These are phyloP conservation scores for Paraconiothyrium brasiliense DNA, from an alignment of 2,329 filamentous ascomycete species.

Conservation along the genomic window DNA sequence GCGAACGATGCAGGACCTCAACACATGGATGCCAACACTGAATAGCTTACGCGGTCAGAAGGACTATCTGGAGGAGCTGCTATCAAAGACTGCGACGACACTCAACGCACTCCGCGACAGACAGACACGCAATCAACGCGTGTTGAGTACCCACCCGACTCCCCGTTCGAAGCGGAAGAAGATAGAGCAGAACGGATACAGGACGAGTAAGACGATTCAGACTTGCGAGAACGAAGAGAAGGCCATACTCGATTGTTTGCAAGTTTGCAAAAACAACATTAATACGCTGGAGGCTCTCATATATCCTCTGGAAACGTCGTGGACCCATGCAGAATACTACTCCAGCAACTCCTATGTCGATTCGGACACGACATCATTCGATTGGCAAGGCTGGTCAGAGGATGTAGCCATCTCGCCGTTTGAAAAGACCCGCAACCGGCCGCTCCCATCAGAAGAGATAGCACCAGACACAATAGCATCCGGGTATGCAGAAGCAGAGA, in stretches of 20 bases:
- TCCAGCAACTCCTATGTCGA: conserved; percentile 28
- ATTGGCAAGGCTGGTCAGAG: conserved; percentile 45
- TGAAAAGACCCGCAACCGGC: conserved; percentile 26
- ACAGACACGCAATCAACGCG: conserved; percentile 36
- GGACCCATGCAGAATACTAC: conserved; percentile 23
- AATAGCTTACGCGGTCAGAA: conserved; percentile 34
- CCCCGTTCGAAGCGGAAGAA: conserved; percentile 43
- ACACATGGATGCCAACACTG: conserved; percentile 25
- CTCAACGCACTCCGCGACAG: conserved; percentile 44
- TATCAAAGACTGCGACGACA: conserved; percentile 44
- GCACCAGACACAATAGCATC: conserved; percentile 32
- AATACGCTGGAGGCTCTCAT: conserved; percentile 33
- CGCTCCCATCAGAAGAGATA: conserved; percentile 25
- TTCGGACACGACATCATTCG: conserved; percentile 32
- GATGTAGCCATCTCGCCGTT: conserved; percentile 35
- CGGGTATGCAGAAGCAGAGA: not conserved
- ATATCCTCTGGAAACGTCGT: conserved; percentile 19
- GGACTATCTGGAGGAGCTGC: conserved; percentile 34
- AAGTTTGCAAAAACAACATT: conserved; percentile 44
- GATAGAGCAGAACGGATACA: conserved; percentile 37
- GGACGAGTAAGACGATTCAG: conserved; percentile 43
- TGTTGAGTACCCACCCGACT: conserved; percentile 25
- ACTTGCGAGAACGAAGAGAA: conserved; percentile 43
- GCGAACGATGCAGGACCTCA: conserved; percentile 18
- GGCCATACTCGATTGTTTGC: conserved; percentile 42